These are phyloP conservation scores for Backusella morwellensis DNA, from an alignment of 192 early-diverging fungal genomes.

Conservation along the genomic window DNA sequence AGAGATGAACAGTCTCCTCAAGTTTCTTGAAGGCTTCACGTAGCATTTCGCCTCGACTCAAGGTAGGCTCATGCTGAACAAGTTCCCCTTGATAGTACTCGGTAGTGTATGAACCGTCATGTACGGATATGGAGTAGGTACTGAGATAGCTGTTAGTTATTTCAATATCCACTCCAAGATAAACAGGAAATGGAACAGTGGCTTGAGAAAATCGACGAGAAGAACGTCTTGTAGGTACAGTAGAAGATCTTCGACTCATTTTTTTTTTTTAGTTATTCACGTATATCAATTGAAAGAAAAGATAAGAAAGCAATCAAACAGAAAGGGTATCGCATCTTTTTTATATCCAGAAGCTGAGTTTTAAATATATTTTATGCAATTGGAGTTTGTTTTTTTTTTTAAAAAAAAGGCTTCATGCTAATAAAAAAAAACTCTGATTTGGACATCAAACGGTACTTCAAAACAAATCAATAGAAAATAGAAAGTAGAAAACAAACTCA, in stretches of 20 bases:
- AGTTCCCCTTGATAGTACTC: slow-evolving; percentile 56
- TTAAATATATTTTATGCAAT: background rate
- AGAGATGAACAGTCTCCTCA: slow-evolving; percentile 50
- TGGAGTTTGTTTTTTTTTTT: background rate
- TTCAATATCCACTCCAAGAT: slow-evolving; percentile 56
- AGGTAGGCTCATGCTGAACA: background rate
- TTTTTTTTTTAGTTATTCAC: background rate
- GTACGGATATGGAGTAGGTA: slow-evolving; percentile 61
- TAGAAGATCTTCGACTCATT: slow-evolving; percentile 2
- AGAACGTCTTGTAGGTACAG: slow-evolving; percentile 8
- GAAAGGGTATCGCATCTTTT: background rate
- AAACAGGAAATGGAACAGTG: slow-evolving; percentile 41
- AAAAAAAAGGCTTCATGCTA: too few relatives aligned
- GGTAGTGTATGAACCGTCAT: slow-evolving; percentile 67
- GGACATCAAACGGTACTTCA: background rate
- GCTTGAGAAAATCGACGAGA: slow-evolving; percentile 22
- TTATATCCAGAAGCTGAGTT: background rate
- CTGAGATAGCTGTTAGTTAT: slow-evolving; percentile 27
- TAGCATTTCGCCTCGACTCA: slow-evolving; percentile 1
- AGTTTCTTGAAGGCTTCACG: slow-evolving; percentile 51
- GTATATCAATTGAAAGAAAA: background rate
- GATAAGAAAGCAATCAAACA: background rate
- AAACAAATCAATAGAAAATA: background rate
- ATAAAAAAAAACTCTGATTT: background rate
- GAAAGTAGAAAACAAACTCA: background rate